Evolutionary conservation across 768 basidiomycete species (phyloP), one percentile per base, ranked within the genome.

Genomic region (Tulasnella sp.): DNA sequence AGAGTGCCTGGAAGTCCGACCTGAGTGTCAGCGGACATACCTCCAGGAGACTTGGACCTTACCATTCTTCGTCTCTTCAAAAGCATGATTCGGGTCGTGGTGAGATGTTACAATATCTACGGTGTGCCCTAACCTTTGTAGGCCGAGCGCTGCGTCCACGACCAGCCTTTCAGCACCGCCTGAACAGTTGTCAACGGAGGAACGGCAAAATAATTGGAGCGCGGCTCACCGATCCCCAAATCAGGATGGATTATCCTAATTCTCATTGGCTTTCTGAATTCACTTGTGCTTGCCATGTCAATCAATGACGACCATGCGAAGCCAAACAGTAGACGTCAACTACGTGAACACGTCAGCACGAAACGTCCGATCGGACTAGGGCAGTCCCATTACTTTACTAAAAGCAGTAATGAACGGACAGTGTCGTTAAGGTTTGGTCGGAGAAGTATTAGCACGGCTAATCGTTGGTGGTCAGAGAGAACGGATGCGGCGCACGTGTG

Each of bases 91-190:
- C 0, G 81, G 77, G 64, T 99, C 84, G 68, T 96, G 92, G 65
- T 96, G 81, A 0, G 90, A 94, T 0, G 96, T 98, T 69, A 91
- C 96, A 21, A 98, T 79, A 63, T 86, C 81, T 15, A 99, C 85
- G 0, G 75, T 70, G 65, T 98, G 92, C 0, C 93, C 94, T 4
- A 82, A 74, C 7, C 76, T 71, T 67, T 97, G 87, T 11, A 99
- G 72, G 6, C 91, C 87, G 0, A 94, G 75, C 2, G 94, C 92
- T 23, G 93, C 90, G 68, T 99, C 94, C 19, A 97, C 93, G 4
- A 98, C 84, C 5, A 97, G 77, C 23, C 94, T 77, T 70, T 99
- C 94, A 2, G 94, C 94, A 17, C 94, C 94, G 62, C 94, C 93
- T 97, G 64, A 14, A 34, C 43, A 12, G 11, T 17, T 4, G 46